These are phyloP conservation scores for Kazachstania sp. DNA, from an alignment of 1,139 yeast species.

Conservation along the genomic window DNA sequence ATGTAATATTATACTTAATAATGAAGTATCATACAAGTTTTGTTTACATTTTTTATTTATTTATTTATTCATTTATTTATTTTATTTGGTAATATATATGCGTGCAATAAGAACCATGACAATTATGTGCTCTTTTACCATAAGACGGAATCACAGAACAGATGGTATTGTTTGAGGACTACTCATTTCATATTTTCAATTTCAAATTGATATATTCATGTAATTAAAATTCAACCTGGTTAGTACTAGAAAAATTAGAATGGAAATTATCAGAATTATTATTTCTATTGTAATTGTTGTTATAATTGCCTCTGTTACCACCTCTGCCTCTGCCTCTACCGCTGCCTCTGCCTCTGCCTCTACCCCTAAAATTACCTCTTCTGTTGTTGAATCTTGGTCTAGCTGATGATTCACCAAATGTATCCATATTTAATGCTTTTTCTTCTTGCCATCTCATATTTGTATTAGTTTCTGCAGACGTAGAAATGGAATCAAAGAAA, in stretches of 20 bases:
- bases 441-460: slow-evolving; percentile 57
- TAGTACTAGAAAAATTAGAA: neutral
- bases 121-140: no score
- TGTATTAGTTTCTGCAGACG: slow-evolving; percentile 37
- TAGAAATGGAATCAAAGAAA: slow-evolving; percentile 72
- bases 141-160: no score
- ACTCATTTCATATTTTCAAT: neutral
- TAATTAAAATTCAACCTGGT: slow-evolving; percentile 9
- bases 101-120: no score
- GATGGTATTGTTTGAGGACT: neutral
- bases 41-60: no score
- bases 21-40: neutral
- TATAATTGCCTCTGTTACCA: slow-evolving; percentile 8
- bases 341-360: slow-evolving; percentile 27
- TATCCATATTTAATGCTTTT: slow-evolving; percentile 47
- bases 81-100: no score
- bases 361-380: slow-evolving; percentile 21
- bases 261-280: neutral
- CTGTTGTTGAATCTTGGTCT: slow-evolving; percentile 29
- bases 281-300: slow-evolving; percentile 3
- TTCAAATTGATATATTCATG: neutral
- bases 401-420: slow-evolving; percentile 49
- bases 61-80: no score
- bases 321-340: slow-evolving; percentile 23
- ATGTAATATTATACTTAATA: no score